Conservation (phyloP, 352 stramenopile species). For the Pythium chondricola region DNA sequence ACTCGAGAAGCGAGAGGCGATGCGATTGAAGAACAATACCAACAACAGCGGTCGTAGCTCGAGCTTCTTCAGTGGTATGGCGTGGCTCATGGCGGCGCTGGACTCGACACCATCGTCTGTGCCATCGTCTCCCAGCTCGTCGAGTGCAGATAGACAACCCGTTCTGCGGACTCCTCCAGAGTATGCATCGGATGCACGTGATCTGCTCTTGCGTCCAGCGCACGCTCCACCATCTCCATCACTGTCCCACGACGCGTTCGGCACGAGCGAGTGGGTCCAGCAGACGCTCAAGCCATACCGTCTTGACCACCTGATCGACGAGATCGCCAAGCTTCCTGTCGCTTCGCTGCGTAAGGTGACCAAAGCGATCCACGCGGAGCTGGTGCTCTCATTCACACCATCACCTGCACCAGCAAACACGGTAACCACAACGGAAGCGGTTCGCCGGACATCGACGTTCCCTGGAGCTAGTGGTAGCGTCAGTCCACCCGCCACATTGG, state of each 20-base stretch:
- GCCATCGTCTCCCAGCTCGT: background rate
- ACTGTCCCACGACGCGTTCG: conserved; percentile 23
- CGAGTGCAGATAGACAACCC: background rate
- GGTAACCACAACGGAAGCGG: background rate
- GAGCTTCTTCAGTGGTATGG: conserved; percentile 66
- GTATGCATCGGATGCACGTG: conserved; percentile 1
- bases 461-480: conserved; percentile 1
- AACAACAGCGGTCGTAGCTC: conserved; percentile 15
- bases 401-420: background rate
- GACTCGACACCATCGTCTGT: conserved; percentile 34
- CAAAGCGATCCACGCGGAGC: conserved; percentile 48
- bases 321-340: conserved; percentile 43
- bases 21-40: conserved; percentile 27
- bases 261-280: conserved; percentile 53
- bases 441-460: conserved; percentile 9
- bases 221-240: background rate
- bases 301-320: conserved; percentile 54
- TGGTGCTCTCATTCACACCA: conserved; percentile 29
- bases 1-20: conserved; percentile 36
- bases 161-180: conserved; percentile 1
- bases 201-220: conserved; percentile 6
- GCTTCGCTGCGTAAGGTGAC: conserved; percentile 41
- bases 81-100: conserved; percentile 66
- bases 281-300: conserved; percentile 59
- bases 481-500: background rate